A percentile compares a stretch with the other conserved stretches of the same genome.
Conservation (phyloP, 73 alveolate genomes). For the Paramecium primaurelia region DNA sequence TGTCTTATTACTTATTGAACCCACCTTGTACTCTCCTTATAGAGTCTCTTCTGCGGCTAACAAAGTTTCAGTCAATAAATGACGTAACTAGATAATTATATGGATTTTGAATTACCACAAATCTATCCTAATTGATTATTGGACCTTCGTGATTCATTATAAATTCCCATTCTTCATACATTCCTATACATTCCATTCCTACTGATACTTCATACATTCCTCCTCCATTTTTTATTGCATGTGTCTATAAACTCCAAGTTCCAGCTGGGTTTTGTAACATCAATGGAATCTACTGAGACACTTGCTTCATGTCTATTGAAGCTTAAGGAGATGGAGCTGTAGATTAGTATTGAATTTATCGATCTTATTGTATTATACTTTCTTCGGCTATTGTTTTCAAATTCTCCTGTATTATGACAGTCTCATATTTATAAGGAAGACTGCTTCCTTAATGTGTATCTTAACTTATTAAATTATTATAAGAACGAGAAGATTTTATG, state of each 20-base stretch:
- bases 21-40: neutral
- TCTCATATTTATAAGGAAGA: slow-evolving; percentile 19
- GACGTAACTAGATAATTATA: neutral
- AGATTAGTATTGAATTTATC: neutral
- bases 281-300: neutral
- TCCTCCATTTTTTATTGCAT: neutral
- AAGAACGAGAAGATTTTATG: neutral
- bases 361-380: neutral
- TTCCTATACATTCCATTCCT: neutral
- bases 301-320: neutral
- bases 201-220: neutral
- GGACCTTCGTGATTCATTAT: neutral
- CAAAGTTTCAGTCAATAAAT: neutral
- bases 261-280: neutral
- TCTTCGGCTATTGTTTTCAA: neutral
- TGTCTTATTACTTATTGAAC: neutral
- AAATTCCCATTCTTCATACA: neutral
- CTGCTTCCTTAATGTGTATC: neutral
- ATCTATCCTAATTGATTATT: neutral
- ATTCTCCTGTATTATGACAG: neutral
- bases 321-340: slow-evolving; percentile 18
- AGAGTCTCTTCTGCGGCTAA: neutral
- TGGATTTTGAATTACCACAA: neutral
- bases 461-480: neutral
- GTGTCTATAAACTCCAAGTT: neutral